Evolutionary conservation across 73 alveolate species (phyloP).

Genomic region (Paramecium pentaurelia): DNA sequence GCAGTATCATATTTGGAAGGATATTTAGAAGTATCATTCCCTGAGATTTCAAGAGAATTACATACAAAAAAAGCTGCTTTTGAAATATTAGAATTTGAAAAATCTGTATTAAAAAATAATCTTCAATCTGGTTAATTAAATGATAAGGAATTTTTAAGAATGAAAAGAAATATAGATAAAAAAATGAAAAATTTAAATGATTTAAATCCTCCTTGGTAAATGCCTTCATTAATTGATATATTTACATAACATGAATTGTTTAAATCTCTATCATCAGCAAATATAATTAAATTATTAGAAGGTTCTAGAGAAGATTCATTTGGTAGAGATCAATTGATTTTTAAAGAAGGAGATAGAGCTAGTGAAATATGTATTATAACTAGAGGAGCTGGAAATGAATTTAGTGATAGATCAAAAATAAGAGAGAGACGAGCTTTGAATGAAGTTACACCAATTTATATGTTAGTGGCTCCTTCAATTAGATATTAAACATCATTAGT

Average conservation of each 20-base stretch:
- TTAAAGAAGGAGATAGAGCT: slow-evolving; percentile 51
- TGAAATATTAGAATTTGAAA: slow-evolving; percentile 47
- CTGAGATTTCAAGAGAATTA: slow-evolving; percentile 43
- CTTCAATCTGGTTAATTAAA: slow-evolving; percentile 14
- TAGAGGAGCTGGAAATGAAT: slow-evolving; percentile 59
- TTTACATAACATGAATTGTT: neutral
- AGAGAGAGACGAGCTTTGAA: slow-evolving; percentile 18
- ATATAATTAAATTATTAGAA: neutral
- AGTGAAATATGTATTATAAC: slow-evolving; percentile 12
- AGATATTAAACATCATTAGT: slow-evolving; percentile 49
- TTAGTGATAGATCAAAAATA: neutral
- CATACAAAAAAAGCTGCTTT: slow-evolving; percentile 53
- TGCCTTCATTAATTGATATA: slow-evolving; percentile 33
- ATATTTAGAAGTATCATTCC: slow-evolving; percentile 45
- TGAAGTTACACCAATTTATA: slow-evolving; percentile 17
- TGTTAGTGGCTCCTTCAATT: slow-evolving; percentile 40
- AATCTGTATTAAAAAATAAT: neutral
- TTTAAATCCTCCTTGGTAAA: slow-evolving; percentile 44
- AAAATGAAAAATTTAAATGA: slow-evolving; percentile 18
- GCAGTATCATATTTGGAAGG: slow-evolving; percentile 39
- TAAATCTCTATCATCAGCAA: neutral
- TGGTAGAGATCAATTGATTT: slow-evolving; percentile 42
- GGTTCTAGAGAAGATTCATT: slow-evolving; percentile 13
- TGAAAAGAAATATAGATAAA: slow-evolving; percentile 47
- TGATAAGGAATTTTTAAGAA: slow-evolving; percentile 31